These are phyloP conservation scores for Clonostachys solani DNA, from an alignment of 2,329 filamentous ascomycete genomes.

Conservation along the genomic window DNA sequence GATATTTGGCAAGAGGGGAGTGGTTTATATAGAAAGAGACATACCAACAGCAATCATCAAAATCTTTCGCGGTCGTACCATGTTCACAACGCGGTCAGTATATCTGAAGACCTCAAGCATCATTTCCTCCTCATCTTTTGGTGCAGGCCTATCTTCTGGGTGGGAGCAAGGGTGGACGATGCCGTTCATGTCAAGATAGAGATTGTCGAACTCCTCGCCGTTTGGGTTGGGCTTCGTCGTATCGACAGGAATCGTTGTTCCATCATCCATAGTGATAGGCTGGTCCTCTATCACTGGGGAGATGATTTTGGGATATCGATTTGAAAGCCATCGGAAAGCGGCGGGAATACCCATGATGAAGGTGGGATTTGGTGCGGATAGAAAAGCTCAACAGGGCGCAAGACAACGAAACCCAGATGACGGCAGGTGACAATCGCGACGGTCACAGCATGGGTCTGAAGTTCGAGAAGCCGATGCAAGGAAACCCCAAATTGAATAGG, in stretches of 20 bases:
- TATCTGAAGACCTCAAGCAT: conserved; percentile 98
- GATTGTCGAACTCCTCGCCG: conserved; percentile 94
- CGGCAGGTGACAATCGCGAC: too few relatives aligned
- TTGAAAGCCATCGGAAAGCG: conserved; percentile 93
- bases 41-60: conserved; percentile 95
- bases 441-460: too few relatives aligned
- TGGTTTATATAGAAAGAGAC: conserved; percentile 18
- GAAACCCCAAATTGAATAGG: too few relatives aligned
- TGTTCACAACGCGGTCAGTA: conserved; percentile 97
- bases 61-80: conserved; percentile 93
- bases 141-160: conserved; percentile 87
- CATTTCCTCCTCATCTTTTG: conserved; percentile 96
- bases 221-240: conserved; percentile 85
- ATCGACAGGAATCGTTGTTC: conserved; percentile 79
- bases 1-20: background rate
- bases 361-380: too few relatives aligned
- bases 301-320: conserved; percentile 97
- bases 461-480: too few relatives aligned
- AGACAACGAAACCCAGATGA: too few relatives aligned
- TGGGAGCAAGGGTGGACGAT: conserved; percentile 99
- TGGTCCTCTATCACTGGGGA: conserved; percentile 85
- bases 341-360: conserved; percentile 84
- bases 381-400: too few relatives aligned
- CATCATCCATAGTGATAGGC: conserved; percentile 75
- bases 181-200: conserved; percentile 99